phyloP scores from a whole-genome alignment of 495 filamentous ascomycete genomes.

The Beverwykella pulmonaria region DNA sequence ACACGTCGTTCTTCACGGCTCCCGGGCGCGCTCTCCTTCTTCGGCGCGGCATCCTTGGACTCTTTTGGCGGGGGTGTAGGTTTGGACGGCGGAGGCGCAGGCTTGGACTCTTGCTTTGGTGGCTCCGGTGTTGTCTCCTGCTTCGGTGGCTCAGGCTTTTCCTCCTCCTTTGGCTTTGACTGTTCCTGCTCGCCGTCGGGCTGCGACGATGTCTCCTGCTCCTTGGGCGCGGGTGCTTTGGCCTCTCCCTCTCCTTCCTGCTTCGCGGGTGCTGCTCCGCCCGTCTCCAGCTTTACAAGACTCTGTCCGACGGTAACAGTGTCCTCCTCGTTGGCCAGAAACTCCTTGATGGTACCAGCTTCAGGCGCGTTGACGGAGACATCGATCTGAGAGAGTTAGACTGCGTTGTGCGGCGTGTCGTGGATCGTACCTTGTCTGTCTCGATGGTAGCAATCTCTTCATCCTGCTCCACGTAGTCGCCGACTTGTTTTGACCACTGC shows the following conservation, averaged over 20 bases:
- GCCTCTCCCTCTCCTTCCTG: slow-evolving; percentile 55
- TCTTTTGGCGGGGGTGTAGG: slow-evolving; percentile 39
- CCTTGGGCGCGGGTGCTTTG: slow-evolving; percentile 62
- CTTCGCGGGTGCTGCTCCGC: slow-evolving; percentile 62
- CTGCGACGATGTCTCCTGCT: slow-evolving; percentile 58
- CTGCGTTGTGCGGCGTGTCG: not conserved
- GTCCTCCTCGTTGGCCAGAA: slow-evolving; percentile 91
- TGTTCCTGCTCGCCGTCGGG: slow-evolving; percentile 50
- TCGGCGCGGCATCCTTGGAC: slow-evolving; percentile 50
- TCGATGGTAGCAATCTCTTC: slow-evolving; percentile 99
- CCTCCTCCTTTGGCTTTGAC: slow-evolving; percentile 42
- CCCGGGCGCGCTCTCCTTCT: slow-evolving; percentile 59
- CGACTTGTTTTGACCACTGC: slow-evolving; percentile 91
- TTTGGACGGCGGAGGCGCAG: slow-evolving; percentile 44
- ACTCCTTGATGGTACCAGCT: slow-evolving; percentile 86
- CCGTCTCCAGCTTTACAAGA: slow-evolving; percentile 78
- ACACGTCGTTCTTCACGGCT: slow-evolving; percentile 88
- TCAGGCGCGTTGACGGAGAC: slow-evolving; percentile 94
- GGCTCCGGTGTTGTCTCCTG: slow-evolving; percentile 39
- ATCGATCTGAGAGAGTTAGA: slow-evolving; percentile 67
- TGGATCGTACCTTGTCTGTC: slow-evolving; percentile 91
- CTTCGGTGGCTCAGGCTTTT: slow-evolving; percentile 38
- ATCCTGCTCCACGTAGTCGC: slow-evolving; percentile 92
- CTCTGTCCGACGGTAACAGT: slow-evolving; percentile 95
- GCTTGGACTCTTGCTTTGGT: slow-evolving; percentile 42